phyloP scores from a whole-genome alignment of 768 basidiomycete genomes.

The Boletus patriciae region DNA sequence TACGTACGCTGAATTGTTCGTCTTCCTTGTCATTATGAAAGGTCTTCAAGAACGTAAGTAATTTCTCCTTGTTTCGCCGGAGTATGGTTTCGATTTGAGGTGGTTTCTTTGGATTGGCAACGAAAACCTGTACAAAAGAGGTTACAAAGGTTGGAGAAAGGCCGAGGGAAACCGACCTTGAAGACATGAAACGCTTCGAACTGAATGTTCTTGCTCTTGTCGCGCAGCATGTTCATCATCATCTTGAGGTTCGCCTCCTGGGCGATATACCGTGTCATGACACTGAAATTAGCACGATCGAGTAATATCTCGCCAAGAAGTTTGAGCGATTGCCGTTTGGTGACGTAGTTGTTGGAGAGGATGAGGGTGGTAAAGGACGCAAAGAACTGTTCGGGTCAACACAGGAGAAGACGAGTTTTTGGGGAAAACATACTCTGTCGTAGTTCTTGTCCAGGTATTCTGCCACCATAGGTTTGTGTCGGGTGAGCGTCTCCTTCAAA shows the following conservation, averaged over 20 bases:
- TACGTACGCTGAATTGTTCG: slow-evolving; percentile 86
- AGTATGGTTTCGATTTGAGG: slow-evolving; percentile 91
- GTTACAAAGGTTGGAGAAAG: neutral
- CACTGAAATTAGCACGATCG: slow-evolving; percentile 95
- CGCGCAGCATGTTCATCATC: slow-evolving; percentile 99
- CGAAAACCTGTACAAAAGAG: slow-evolving; percentile 69
- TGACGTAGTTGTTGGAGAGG: slow-evolving; percentile 94
- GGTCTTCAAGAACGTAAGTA: slow-evolving; percentile 81
- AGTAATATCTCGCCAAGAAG: slow-evolving; percentile 96
- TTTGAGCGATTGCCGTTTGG: slow-evolving; percentile 98
- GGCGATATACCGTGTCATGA: slow-evolving; percentile 97
- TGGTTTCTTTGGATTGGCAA: slow-evolving; percentile 99
- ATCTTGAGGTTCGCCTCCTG: slow-evolving; percentile 96
- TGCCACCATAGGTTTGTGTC: slow-evolving; percentile 98
- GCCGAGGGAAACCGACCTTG: slow-evolving; percentile 64
- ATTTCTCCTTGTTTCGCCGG: slow-evolving; percentile 90
- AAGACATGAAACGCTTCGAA: slow-evolving; percentile 99
- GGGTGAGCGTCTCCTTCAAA: slow-evolving; percentile 94
- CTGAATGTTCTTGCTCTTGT: slow-evolving; percentile 99
- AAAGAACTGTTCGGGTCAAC: slow-evolving; percentile 71
- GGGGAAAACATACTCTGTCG: slow-evolving; percentile 69
- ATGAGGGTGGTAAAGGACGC: slow-evolving; percentile 91
- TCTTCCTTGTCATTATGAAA: slow-evolving; percentile 99
- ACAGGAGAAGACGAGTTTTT: neutral
- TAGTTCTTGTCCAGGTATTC: slow-evolving; percentile 97